Evolutionary conservation across 352 stramenopile genomes (phyloP).

Genomic region (Phytophthora aleatoria): DNA sequence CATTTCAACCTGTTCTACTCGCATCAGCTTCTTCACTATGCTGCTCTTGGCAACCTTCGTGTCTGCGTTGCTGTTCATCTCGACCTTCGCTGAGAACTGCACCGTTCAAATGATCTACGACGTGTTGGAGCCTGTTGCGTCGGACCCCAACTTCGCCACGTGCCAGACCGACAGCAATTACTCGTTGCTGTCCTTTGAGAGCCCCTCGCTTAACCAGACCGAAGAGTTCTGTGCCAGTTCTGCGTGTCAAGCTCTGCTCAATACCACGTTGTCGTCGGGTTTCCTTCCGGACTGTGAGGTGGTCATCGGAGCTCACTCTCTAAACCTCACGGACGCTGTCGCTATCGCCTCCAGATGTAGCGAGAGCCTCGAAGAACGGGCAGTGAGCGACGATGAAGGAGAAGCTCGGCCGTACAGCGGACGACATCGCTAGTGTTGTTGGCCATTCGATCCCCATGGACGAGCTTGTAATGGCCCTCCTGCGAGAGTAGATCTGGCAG

Average conservation of each 20-base stretch:
- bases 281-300: conserved; percentile 27
- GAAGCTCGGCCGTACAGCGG: conserved; percentile 3
- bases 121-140: conserved; percentile 6
- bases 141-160: conserved; percentile 16
- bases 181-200: conserved; percentile 12
- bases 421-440: conserved; percentile 1
- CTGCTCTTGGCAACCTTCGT: background rate
- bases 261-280: conserved; percentile 8
- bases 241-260: conserved; percentile 27
- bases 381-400: background rate
- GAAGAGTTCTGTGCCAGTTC: conserved; percentile 27
- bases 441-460: conserved; percentile 22
- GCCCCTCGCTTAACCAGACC: conserved; percentile 12
- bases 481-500: background rate
- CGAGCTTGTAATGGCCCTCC: background rate
- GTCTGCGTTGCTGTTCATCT: conserved; percentile 1
- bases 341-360: conserved; percentile 6
- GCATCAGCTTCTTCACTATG: conserved; percentile 8
- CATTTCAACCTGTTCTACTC: conserved; percentile 9
- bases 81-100: conserved; percentile 21
- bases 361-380: conserved; percentile 9
- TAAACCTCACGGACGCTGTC: conserved; percentile 17
- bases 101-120: conserved; percentile 6
- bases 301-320: conserved; percentile 1
- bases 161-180: conserved; percentile 33